Base-by-base conservation (phyloP, 768 basidiomycete genomes). In the Podaxis sp. region DNA sequence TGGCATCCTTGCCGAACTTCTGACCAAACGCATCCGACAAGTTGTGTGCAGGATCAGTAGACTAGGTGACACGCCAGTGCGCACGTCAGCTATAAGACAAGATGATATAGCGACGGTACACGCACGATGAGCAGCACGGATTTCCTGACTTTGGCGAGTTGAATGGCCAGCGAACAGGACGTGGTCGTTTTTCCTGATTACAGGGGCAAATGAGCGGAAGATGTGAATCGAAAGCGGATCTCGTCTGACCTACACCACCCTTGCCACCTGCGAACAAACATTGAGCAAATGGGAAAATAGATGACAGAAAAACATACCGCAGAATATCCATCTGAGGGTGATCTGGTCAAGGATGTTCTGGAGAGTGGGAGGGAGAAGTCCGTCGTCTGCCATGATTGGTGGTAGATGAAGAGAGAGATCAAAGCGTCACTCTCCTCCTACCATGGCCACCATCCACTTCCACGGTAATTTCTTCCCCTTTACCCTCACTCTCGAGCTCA, bases 21-120 rank as follows among this genome's bases (percentile, higher is more conserved):
- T 99, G 97, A 22, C 94, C 93, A 74, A 99, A 99, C 15, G 97
- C 95, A 76, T 99, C 96, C 9, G 96, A 98, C 46, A 99, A 80
- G 76, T 99, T 99, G 81, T 99, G 97, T 40, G 97, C 97, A n/a
- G 97, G 97, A 77, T 99, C 97, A 7, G 97, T 99, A 7, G 96
- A 98, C 95, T 97, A 64, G 52, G 15, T 36, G 54, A n/a, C 6
- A 54, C 61, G 55, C 30, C 49, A 53, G 54, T 33, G 57, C 28
- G 58, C 24, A 24, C 26, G 52, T 60, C 59, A 51, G 30, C 61
- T 52, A 38, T 19, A 58, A 13, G 12, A 33, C 56, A 51, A 12
- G 22, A 30, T 22, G 6, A 30, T 24, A 46, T 46, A n/a, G 22
- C 19, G n/a, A 39, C 11, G 40, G 12, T 55, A 46, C 19, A 80